Conservation (phyloP, 2,329 filamentous ascomycete genomes). For the Botrytis pseudocinerea region DNA sequence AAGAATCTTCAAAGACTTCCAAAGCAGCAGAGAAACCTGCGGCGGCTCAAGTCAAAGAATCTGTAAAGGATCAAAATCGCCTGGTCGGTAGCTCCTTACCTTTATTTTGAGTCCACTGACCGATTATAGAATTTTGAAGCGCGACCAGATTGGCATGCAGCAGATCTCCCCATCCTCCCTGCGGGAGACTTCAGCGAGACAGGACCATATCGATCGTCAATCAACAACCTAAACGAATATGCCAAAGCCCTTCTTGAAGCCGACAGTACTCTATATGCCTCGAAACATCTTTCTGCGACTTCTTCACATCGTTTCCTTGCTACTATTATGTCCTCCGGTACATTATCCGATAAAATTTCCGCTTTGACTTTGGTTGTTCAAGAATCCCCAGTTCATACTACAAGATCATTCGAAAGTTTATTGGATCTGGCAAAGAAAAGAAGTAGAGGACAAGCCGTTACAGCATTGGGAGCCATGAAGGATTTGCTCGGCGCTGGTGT, state of each 20-base stretch:
- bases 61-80: constrained; percentile 37
- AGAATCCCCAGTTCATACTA: constrained; percentile 92
- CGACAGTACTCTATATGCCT: constrained; percentile 74
- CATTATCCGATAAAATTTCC: constrained; percentile 93
- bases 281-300: constrained; percentile 70
- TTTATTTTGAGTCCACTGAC: constrained; percentile 35
- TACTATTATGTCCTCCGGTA: constrained; percentile 95
- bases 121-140: constrained; percentile 55
- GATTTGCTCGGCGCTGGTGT: constrained; percentile 91
- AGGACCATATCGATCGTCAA: constrained; percentile 50
- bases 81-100: constrained; percentile 37
- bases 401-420: constrained; percentile 83
- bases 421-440: constrained; percentile 85
- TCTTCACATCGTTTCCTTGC: constrained; percentile 95
- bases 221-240: constrained; percentile 65
- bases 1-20: constrained; percentile 31
- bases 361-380: constrained; percentile 92
- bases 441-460: constrained; percentile 87
- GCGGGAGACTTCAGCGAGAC: constrained; percentile 47
- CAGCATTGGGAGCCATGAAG: constrained; percentile 89
- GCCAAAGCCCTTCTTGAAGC: constrained; percentile 73
- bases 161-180: constrained; percentile 55
- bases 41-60: constrained; percentile 22
- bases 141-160: constrained; percentile 67
- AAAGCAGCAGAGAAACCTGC: constrained; percentile 36